Base-by-base conservation (phyloP, 306 rosid species). In the Trifolium repens region DNA sequence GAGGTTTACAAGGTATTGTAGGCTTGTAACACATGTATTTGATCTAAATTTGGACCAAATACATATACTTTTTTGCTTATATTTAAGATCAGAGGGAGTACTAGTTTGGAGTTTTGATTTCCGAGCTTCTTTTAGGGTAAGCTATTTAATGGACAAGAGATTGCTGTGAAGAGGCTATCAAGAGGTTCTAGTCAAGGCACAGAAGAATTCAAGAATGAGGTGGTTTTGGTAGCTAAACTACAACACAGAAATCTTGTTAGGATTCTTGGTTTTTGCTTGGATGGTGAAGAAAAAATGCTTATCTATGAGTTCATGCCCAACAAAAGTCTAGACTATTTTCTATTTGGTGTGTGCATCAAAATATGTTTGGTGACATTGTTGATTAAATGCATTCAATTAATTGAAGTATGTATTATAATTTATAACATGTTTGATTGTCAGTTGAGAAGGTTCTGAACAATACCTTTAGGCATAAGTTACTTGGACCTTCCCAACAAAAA, bases 161-260 rank as follows among this genome's bases (percentile, higher is more conserved):
- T 85, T 40, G 86, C 89, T 17, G 86, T 81, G 69, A 85, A 85
- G 72, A 85, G 89, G 73, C 69, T 85, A n/a, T 82, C 86, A 4
- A 58, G 17, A 40, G 40, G 14, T 14, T 85, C 85, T 34, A 14
- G 63, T 2, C 86, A 82, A 77, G 89, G 89, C 2, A 61, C 10
- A 49, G 70, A 39, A 8, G 85, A 85, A 35, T 79, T 82, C 68
- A 76, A 80, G 59, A 85, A 76, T 43, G 89, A 85, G 69, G 74
- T 85, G 43, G 9, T 80, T 37, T 59, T 85, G 54, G 65, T 85
- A 4, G 75, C 83, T 24, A 85, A 74, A 54, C 72, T 80, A 64
- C 84, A 80, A 9, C 79, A 80, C 26, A 67, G 70, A 80, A 80
- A 80, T 60, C 79, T 80, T 67, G 84, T 74, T 40, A 74, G 80